Base-by-base conservation (phyloP, 257 asterid species). In the Echites panduratus region DNA sequence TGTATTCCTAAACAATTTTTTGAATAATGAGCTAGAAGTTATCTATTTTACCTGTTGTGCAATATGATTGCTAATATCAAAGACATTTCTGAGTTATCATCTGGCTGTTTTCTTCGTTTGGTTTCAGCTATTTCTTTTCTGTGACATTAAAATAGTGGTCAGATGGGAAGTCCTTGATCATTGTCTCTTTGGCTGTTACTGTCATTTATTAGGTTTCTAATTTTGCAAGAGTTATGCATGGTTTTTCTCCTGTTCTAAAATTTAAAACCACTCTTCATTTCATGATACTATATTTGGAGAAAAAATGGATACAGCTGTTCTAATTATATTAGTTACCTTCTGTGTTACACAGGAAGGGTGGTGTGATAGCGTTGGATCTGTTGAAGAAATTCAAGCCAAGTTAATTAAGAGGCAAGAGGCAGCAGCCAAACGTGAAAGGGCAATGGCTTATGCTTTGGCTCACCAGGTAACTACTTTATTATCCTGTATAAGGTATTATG, bases 361-460 rank as follows among this genome's bases (percentile, higher is more conserved):
- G 99, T 94, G 99, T 68, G 98, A 91, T 70, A 84, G 90, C 76
- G 87, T 85, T 77, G 99, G 99, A 50, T 94, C 99, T 79, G 92
- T 94, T 73, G 98, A 89, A 86, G 88, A 94, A 77, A 89, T 94
- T 78, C 98, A 94, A 83, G 88, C 91, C 76, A 94, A 94, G 84
- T 83, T 94, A 86, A 77, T 94, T 58, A 94, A 89, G 80, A 89
- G 97, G 84, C 94, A 94, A 76, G 98, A 91, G 85, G 99, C 99
- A 43, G 99, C 99, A 65, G 98, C 97, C 52, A 94, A 94, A 87
- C 98, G 99, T 64, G 99, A 94, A 86, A 90, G 99, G 85, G 98
- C 99, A 70, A 94, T 88, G 98, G 98, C 99, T 32, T 94, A 94
- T 86, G 99, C 99, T 84, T 79, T 94, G 82, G 96, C 99, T 75